Evolutionary conservation across 2,329 filamentous ascomycete species (phyloP).

Genomic region (Trichophyton simii): DNA sequence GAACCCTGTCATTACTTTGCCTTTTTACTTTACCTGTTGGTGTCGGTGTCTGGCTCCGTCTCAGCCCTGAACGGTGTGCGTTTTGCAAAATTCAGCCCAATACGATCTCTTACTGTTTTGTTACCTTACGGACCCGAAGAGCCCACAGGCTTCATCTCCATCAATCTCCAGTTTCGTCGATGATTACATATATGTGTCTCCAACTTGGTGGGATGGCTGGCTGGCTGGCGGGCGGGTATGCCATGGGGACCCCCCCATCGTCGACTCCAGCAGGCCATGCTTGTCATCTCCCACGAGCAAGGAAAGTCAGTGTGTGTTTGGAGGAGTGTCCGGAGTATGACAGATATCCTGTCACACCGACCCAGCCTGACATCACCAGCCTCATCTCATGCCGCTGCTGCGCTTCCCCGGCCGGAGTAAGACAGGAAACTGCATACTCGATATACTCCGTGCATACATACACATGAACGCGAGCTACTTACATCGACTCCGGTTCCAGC

Average conservation of each 20-base stretch:
- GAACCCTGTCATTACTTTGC: too few relatives aligned
- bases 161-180: not conserved
- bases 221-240: too few relatives aligned
- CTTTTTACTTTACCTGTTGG: too few relatives aligned
- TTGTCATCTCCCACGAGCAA: too few relatives aligned
- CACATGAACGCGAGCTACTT: not conserved
- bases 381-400: not conserved
- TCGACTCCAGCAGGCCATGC: too few relatives aligned
- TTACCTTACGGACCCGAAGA: too few relatives aligned
- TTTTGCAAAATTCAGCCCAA: not conserved
- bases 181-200: not conserved
- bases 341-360: too few relatives aligned
- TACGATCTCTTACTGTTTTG: not conserved
- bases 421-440: not conserved
- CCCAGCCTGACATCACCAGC: not conserved
- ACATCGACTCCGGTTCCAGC: too few relatives aligned
- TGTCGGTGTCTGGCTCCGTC: not conserved
- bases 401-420: not conserved
- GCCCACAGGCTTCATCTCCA: not conserved
- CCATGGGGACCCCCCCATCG: too few relatives aligned
- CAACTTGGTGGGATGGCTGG: too few relatives aligned
- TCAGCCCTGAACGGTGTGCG: not conserved
- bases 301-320: too few relatives aligned
- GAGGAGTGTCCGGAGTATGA: too few relatives aligned
- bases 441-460: not conserved